Percentiles rank a stretch among this genome's conserved stretches.
These are phyloP conservation scores for Populus ilicifolia DNA, from an alignment of 345 rosid genomes.

Conservation along the genomic window DNA sequence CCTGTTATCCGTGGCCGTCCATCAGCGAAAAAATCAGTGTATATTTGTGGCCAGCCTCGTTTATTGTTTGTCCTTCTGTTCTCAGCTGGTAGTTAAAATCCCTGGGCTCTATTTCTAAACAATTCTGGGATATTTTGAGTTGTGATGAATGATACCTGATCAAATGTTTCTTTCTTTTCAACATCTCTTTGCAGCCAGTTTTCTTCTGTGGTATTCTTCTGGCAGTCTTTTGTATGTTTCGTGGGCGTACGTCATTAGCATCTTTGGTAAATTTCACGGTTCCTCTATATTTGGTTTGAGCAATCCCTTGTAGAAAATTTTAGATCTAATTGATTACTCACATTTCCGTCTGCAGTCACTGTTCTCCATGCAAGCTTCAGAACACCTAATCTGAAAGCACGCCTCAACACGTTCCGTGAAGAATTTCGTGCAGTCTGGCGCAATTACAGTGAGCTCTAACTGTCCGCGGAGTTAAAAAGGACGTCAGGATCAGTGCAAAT, in stretches of 20 bases:
- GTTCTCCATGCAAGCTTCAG: conserved; percentile 84
- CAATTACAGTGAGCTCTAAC: conserved; percentile 77
- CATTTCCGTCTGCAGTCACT: conserved; percentile 44
- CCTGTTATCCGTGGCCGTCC: conserved; percentile 96
- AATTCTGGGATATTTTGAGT: neutral
- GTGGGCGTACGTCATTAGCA: conserved; percentile 70
- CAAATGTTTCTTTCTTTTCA: neutral
- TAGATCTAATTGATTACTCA: neutral
- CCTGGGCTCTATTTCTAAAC: neutral
- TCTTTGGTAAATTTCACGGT: conserved; percentile 46
- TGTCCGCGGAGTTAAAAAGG: neutral
- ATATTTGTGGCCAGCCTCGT: conserved; percentile 85
- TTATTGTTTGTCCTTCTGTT: conserved; percentile 73
- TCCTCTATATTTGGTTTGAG: too few species aligned
- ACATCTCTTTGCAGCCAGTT: conserved; percentile 48
- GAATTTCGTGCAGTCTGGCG: conserved; percentile 99
- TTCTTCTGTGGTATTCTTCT: conserved; percentile 74
- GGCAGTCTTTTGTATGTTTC: conserved; percentile 65
- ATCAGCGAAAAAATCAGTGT: conserved; percentile 66
- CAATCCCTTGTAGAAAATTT: neutral
- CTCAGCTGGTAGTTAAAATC: conserved; percentile 54
- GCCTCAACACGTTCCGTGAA: conserved; percentile 93
- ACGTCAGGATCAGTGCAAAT: neutral
- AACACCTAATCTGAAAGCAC: conserved; percentile 96
- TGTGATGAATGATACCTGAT: neutral